Percentiles rank a stretch among this genome's conserved stretches.
phyloP scores from a whole-genome alignment of 805 yeast genomes.

The Sugiyamaella marilandica region DNA sequence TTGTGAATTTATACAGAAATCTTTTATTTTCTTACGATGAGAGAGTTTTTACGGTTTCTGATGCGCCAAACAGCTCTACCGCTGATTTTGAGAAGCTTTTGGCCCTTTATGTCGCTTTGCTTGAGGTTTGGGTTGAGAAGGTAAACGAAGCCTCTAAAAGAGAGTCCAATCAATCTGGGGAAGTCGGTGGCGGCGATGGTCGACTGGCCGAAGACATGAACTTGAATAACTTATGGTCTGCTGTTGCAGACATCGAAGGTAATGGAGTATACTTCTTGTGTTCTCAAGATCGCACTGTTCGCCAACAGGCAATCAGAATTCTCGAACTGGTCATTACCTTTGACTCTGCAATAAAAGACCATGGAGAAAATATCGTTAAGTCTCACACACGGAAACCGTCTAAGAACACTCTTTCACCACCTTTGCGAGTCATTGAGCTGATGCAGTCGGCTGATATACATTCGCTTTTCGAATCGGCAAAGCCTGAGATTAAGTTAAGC shows the following conservation, averaged over 20 bases:
- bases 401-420: slow-evolving; percentile 14
- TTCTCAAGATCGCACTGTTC: slow-evolving; percentile 72
- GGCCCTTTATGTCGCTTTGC: slow-evolving; percentile 66
- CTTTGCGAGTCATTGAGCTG: slow-evolving; percentile 52
- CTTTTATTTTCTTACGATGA: slow-evolving; percentile 78
- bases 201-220: slow-evolving; percentile 12
- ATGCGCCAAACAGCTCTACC: slow-evolving; percentile 56
- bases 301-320: slow-evolving; percentile 72
- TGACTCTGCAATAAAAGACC: slow-evolving; percentile 69
- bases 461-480: slow-evolving; percentile 51
- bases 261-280: slow-evolving; percentile 88
- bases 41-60: slow-evolving; percentile 39
- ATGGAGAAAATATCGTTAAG: slow-evolving; percentile 9
- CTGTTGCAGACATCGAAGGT: slow-evolving; percentile 93
- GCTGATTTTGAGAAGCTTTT: slow-evolving; percentile 56
- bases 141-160: slow-evolving; percentile 18
- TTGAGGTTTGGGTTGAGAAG: slow-evolving; percentile 67
- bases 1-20: slow-evolving; percentile 72
- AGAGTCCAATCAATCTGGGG: slow-evolving; percentile 26
- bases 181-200: slow-evolving; percentile 26
- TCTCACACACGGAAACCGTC: slow-evolving; percentile 21
- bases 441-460: slow-evolving; percentile 66
- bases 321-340: slow-evolving; percentile 76
- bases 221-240: slow-evolving; percentile 64
- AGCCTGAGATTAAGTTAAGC: slow-evolving; percentile 45